Percentiles rank a stretch among this genome's conserved stretches.
Conservation (phyloP, 768 basidiomycete genomes). For the Xerocomellus intermedius region DNA sequence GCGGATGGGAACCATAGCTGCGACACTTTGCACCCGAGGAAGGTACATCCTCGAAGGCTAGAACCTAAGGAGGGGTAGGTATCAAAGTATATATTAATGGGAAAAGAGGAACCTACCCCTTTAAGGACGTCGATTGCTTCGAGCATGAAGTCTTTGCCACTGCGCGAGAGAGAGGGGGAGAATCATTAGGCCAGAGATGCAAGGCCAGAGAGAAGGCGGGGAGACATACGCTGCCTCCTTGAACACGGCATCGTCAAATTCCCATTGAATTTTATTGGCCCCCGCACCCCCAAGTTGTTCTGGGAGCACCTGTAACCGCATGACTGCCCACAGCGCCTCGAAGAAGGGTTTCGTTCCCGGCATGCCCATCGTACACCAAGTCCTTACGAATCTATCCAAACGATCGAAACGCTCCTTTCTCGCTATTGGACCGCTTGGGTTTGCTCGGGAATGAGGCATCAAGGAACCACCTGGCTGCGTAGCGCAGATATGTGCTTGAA, state of each 20-base stretch:
- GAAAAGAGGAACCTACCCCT: conserved; percentile 56
- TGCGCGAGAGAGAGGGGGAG: conserved; percentile 35
- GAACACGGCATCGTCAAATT: conserved; percentile 92
- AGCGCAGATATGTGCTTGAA: conserved; percentile 78
- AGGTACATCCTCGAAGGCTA: conserved; percentile 73
- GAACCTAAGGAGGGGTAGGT: conserved; percentile 37
- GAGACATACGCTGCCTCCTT: conserved; percentile 85
- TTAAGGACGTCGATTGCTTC: conserved; percentile 89
- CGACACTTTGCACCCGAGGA: conserved; percentile 31
- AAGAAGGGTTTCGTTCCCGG: conserved; percentile 87
- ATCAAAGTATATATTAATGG: conserved; percentile 8
- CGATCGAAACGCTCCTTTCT: conserved; percentile 76
- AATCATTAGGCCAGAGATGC: conserved; percentile 14
- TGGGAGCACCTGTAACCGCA: conserved; percentile 80
- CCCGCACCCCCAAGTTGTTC: conserved; percentile 82
- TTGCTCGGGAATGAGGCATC: conserved; percentile 66
- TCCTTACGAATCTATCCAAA: conserved; percentile 69
- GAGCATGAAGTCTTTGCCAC: conserved; percentile 92
- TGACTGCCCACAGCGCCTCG: conserved; percentile 64
- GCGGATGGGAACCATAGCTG: conserved; percentile 36
- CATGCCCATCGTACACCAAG: conserved; percentile 85
- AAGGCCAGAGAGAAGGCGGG: conserved; percentile 5
- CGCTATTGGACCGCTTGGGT: conserved; percentile 62
- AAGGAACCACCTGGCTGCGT: conserved; percentile 80
- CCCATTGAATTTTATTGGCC: conserved; percentile 73